Conservation (phyloP, 495 filamentous ascomycete species). For the Antarctomyces pellizariae region DNA sequence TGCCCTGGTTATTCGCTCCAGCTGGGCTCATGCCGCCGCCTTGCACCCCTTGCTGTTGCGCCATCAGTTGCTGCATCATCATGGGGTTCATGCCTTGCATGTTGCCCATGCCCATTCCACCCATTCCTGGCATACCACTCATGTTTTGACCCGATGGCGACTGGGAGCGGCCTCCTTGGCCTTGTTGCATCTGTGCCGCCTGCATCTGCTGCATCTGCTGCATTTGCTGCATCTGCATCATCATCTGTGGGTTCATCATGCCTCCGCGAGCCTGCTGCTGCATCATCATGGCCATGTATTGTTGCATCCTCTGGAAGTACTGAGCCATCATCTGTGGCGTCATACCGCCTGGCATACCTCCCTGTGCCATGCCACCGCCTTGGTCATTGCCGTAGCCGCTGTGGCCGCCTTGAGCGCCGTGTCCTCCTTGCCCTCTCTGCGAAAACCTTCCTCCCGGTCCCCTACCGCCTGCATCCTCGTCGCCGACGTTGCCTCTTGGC, state of each 20-base stretch:
- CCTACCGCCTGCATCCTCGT: conserved; percentile 53
- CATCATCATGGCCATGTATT: conserved; percentile 88
- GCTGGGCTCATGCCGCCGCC: too few species aligned
- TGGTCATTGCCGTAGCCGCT: conserved; percentile 14
- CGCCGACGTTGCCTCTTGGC: conserved; percentile 80
- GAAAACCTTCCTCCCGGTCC: conserved; percentile 20
- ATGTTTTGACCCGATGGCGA: conserved; percentile 22
- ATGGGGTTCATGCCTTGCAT: conserved; percentile 23
- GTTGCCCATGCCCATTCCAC: conserved; percentile 14
- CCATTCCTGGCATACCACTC: conserved; percentile 9
- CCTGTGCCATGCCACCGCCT: conserved; percentile 18
- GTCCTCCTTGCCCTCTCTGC: conserved; percentile 23
- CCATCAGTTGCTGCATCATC: conserved; percentile 70
- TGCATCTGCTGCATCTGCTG: conserved; percentile 43
- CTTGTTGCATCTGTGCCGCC: conserved; percentile 34
- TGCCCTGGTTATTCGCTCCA: too few species aligned
- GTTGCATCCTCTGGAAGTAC: conserved; percentile 93
- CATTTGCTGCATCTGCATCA: conserved; percentile 56
- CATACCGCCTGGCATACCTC: conserved; percentile 44
- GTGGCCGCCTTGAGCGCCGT: conserved; percentile 22
- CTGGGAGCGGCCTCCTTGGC: conserved; percentile 16
- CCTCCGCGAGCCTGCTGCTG: conserved; percentile 30
- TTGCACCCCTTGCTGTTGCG: conserved; percentile 40
- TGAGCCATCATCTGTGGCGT: conserved; percentile 93
- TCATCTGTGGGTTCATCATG: conserved; percentile 41